Percentiles rank a stretch among this genome's conserved stretches.
Conservation (phyloP, 164 flowering plant species). For the Tetracentron sinense region DNA sequence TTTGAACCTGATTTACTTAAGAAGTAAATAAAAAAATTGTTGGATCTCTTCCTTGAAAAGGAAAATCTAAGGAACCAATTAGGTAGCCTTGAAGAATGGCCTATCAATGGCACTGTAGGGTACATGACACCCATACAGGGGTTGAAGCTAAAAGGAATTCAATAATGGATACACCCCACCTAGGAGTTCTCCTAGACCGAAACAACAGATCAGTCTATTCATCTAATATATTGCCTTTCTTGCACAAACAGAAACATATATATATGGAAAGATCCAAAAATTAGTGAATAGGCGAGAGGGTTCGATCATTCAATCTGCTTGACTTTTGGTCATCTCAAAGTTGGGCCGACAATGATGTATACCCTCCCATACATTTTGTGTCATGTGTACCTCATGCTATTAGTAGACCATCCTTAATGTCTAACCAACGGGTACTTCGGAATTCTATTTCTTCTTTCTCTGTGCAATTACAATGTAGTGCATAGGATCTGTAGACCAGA, state of each 20-base stretch:
- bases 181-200: background rate
- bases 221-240: background rate
- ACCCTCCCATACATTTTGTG: background rate
- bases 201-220: background rate
- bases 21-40: background rate
- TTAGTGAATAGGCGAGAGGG: no score
- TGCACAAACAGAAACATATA: background rate
- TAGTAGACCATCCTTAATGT: background rate
- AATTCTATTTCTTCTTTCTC: background rate
- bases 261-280: background rate
- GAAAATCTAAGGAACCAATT: background rate
- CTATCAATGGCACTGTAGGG: background rate
- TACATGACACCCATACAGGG: background rate
- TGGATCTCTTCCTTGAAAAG: background rate
- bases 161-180: background rate
- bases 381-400: background rate
- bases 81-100: conserved; percentile 1
- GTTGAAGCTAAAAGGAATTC: background rate
- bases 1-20: background rate
- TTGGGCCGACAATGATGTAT: background rate
- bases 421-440: background rate
- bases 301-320: background rate
- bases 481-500: background rate
- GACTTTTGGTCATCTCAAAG: no score
- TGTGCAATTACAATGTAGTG: background rate